A percentile compares a stretch with the other conserved stretches of the same genome.
These are phyloP conservation scores for Zygnema cylindricum DNA, from an alignment of 139 green algal species.

Conservation along the genomic window DNA sequence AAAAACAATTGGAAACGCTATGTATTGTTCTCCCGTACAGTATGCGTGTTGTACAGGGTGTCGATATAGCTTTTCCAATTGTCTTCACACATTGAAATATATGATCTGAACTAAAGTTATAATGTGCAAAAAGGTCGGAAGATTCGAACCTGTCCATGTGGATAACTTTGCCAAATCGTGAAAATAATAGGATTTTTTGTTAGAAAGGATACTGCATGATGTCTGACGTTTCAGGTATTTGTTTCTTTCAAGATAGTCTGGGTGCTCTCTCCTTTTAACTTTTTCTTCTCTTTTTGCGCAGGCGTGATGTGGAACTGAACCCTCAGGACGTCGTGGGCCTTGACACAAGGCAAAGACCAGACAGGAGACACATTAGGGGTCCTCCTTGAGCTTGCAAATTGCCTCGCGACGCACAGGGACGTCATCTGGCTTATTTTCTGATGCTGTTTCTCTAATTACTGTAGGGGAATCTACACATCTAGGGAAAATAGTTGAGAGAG, in stretches of 20 bases:
- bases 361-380: background rate
- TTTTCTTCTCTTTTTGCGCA: no score
- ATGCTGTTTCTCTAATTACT: no score
- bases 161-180: no score
- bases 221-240: no score
- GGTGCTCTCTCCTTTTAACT: no score
- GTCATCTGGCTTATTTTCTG: no score
- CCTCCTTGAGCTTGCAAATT: background rate
- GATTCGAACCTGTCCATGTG: background rate
- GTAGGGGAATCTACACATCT: no score
- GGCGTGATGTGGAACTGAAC: background rate
- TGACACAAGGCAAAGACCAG: background rate
- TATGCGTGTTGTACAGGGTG: background rate
- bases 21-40: background rate
- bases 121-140: conserved; percentile 5
- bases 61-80: background rate
- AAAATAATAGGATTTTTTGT: no score
- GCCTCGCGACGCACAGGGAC: no score
- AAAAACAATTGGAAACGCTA: background rate
- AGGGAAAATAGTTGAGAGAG: no score
- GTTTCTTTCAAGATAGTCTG: no score
- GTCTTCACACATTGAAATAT: background rate
- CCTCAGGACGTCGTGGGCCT: background rate
- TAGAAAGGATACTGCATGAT: no score
- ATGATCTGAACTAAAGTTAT: background rate